phyloP scores from a whole-genome alignment of 1,139 yeast species.

The Magnusiomyces starmeri region DNA sequence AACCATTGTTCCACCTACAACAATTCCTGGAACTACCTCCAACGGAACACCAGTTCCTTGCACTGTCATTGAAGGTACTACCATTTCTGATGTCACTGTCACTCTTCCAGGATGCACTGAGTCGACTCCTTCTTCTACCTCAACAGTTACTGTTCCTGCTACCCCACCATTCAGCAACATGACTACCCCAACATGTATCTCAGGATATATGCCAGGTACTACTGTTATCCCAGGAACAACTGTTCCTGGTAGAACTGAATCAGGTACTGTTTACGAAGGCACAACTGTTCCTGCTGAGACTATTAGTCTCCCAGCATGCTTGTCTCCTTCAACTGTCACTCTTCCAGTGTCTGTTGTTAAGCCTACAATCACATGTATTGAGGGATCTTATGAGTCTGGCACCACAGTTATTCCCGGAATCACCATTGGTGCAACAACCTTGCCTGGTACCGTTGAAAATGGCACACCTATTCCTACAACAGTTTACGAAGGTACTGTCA shows the following conservation, averaged over 20 bases:
- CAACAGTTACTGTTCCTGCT: conserved; percentile 2
- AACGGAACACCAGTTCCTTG: conserved; percentile 6
- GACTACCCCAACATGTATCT: conserved; percentile 3
- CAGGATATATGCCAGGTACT: conserved; percentile 7
- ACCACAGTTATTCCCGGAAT: conserved; percentile 9
- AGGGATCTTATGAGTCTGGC: neutral
- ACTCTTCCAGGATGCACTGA: neutral
- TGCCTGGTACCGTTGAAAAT: conserved; percentile 1
- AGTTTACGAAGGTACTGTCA: conserved; percentile 8
- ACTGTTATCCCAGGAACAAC: conserved; percentile 13
- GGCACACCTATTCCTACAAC: conserved; percentile 9
- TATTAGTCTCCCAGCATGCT: conserved; percentile 9
- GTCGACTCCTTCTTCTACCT: neutral
- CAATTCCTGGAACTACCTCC: conserved; percentile 2
- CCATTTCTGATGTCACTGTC: neutral
- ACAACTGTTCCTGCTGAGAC: conserved; percentile 10
- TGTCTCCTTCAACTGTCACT: conserved; percentile 8
- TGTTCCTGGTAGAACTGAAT: conserved; percentile 7
- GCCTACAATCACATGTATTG: neutral
- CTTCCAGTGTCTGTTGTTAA: conserved; percentile 1
- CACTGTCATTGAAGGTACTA: conserved; percentile 1
- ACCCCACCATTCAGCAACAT: too few relatives aligned
- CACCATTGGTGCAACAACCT: neutral
- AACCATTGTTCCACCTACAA: conserved; percentile 5
- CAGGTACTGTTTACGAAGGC: conserved; percentile 6